Conservation (phyloP, 345 rosid genomes). For the Erodium maritimum region DNA sequence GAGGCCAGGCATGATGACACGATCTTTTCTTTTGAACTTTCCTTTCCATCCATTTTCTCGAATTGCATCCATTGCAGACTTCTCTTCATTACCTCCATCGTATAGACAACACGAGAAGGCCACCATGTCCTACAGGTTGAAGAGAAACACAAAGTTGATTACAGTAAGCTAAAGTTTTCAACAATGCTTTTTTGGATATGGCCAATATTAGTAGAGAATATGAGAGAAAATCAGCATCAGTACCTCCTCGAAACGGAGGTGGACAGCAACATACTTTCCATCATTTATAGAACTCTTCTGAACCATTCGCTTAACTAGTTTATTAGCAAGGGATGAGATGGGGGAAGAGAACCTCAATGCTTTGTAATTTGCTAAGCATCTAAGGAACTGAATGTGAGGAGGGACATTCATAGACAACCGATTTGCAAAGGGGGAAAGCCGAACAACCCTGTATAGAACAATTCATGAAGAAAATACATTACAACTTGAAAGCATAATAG, state of each 20-base stretch:
- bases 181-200: no score
- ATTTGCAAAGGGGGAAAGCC: constrained; percentile 85
- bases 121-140: constrained; percentile 70
- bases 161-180: neutral
- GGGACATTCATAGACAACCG: constrained; percentile 95
- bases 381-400: constrained; percentile 64
- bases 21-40: constrained; percentile 72
- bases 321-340: constrained; percentile 49
- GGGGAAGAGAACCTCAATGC: constrained; percentile 66
- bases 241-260: constrained; percentile 96
- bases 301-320: constrained; percentile 54
- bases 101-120: constrained; percentile 91
- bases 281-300: constrained; percentile 55
- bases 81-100: constrained; percentile 78
- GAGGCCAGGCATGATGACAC: constrained; percentile 50
- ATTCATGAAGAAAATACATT: constrained; percentile 9
- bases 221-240: neutral
- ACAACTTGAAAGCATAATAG: neutral
- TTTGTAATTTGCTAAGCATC: constrained; percentile 82
- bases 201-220: constrained; percentile 3
- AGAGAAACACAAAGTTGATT: constrained; percentile 7
- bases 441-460: constrained; percentile 55
- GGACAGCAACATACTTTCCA: constrained; percentile 75
- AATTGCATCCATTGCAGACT: constrained; percentile 45
- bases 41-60: constrained; percentile 67